These are phyloP conservation scores for Auricularia sp. DNA, from an alignment of 768 basidiomycete genomes.

Conservation along the genomic window DNA sequence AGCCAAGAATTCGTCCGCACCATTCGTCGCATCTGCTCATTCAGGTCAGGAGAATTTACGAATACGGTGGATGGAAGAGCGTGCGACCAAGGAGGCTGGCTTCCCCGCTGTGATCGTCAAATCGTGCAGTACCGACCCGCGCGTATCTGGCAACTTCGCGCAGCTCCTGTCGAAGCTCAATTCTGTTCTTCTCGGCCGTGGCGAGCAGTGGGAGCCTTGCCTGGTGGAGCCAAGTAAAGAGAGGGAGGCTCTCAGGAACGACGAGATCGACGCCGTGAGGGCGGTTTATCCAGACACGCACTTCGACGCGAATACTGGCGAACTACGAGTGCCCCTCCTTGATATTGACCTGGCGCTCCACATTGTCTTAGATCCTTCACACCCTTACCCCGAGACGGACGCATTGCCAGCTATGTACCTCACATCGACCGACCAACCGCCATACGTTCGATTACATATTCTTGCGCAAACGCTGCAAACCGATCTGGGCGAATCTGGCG, in stretches of 20 bases:
- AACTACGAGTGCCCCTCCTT: conserved; percentile 21
- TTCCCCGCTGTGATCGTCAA: conserved; percentile 68
- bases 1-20: conserved; percentile 50
- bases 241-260: conserved; percentile 19
- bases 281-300: conserved; percentile 12
- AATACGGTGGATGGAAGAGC: conserved; percentile 70
- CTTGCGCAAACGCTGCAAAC: conserved; percentile 51
- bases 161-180: conserved; percentile 47
- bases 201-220: conserved; percentile 24
- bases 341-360: conserved; percentile 58
- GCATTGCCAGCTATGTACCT: conserved; percentile 64
- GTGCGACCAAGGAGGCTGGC: conserved; percentile 73
- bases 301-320: not conserved
- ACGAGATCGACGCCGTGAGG: conserved; percentile 23
- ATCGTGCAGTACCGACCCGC: conserved; percentile 32
- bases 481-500: conserved; percentile 51
- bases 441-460: conserved; percentile 81
- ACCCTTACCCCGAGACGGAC: conserved; percentile 36
- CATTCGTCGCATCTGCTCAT: conserved; percentile 59
- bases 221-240: conserved; percentile 22
- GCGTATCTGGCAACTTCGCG: conserved; percentile 39
- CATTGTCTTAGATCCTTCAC: conserved; percentile 43
- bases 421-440: conserved; percentile 54
- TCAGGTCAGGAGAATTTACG: conserved; percentile 54
- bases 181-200: conserved; percentile 46